A percentile compares a stretch with the other conserved stretches of the same genome.
These are phyloP conservation scores for Candida krabiensis DNA, from an alignment of 805 yeast species.

Conservation along the genomic window DNA sequence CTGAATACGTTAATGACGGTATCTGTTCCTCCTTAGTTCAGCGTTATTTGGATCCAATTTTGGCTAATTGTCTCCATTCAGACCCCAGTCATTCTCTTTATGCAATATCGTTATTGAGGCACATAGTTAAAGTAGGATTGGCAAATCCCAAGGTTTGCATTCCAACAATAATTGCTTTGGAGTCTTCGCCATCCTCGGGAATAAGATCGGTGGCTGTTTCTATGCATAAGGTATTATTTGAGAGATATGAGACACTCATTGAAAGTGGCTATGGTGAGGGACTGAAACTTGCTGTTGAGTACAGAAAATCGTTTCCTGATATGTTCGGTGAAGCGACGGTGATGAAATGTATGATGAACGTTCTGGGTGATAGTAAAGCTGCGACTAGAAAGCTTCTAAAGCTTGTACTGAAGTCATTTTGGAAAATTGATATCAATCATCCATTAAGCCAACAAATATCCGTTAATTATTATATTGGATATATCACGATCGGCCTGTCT, in stretches of 20 bases:
- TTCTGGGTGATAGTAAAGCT: constrained; percentile 40
- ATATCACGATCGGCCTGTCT: constrained; percentile 40
- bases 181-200: constrained; percentile 46
- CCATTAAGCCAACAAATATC: constrained; percentile 8
- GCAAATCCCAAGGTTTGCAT: constrained; percentile 73
- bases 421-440: constrained; percentile 20
- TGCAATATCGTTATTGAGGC: constrained; percentile 55
- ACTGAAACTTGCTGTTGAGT: constrained; percentile 50
- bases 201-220: constrained; percentile 50
- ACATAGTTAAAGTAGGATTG: constrained; percentile 63
- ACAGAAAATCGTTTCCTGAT: constrained; percentile 33
- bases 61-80: constrained; percentile 48
- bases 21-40: constrained; percentile 74
- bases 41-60: constrained; percentile 50
- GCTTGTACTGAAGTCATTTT: constrained; percentile 33
- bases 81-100: constrained; percentile 44
- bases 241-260: constrained; percentile 69
- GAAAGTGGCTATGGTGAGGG: constrained; percentile 68
- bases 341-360: constrained; percentile 40
- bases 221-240: constrained; percentile 56
- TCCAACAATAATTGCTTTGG: constrained; percentile 69
- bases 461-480: constrained; percentile 32
- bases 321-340: constrained; percentile 33
- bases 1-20: constrained; percentile 58
- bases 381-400: constrained; percentile 43